phyloP scores from a whole-genome alignment of 441 rosid species.

The Rhodomyrtus psidioides region DNA sequence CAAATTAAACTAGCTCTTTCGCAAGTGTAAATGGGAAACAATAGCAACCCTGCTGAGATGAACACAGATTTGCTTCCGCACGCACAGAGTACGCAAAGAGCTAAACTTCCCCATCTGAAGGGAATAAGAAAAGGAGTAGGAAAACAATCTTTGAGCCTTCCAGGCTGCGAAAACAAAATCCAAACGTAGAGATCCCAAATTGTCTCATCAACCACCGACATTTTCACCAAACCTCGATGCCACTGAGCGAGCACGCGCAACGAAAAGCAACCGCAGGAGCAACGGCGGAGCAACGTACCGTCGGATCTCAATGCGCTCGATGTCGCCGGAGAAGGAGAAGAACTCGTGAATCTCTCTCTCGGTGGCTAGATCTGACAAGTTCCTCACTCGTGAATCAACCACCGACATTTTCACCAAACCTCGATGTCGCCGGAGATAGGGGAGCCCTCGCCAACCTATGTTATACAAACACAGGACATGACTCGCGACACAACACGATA shows the following conservation, averaged over 20 bases:
- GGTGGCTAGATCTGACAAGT: conserved; percentile 86
- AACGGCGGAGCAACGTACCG: conserved; percentile 23
- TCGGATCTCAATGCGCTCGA: conserved; percentile 55
- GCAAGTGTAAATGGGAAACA: neutral
- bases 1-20: neutral
- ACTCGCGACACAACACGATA: too few species aligned
- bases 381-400: too few species aligned
- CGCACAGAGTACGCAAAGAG: neutral
- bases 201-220: neutral
- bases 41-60: neutral
- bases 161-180: neutral
- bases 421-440: too few species aligned
- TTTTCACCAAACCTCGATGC: neutral
- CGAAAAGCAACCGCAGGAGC: neutral
- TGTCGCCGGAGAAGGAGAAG: conserved; percentile 92
- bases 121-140: neutral
- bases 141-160: neutral
- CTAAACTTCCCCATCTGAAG: neutral
- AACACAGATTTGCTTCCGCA: neutral
- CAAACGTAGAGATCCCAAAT: neutral
- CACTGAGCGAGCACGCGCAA: conserved; percentile 8
- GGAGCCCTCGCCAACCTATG: too few species aligned
- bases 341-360: conserved; percentile 97
- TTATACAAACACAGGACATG: too few species aligned
- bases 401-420: too few species aligned